Base-by-base conservation (phyloP, 169 alveolate species). In the Neospora caninum region DNA sequence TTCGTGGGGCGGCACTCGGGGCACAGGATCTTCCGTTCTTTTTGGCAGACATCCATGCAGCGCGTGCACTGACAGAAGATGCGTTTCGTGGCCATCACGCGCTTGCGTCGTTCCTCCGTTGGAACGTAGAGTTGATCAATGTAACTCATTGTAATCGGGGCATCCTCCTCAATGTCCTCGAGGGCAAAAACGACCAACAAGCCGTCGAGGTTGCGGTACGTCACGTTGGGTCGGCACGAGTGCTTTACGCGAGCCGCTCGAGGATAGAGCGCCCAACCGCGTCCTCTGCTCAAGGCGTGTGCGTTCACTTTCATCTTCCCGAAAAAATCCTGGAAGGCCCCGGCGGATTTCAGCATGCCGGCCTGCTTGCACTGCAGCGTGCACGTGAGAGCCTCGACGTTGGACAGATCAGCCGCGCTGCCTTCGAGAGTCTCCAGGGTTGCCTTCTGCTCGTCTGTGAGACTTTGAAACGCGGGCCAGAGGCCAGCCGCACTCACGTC, bases 121-220 rank as follows among this genome's bases (percentile, higher is more conserved):
- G 95, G 69, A 39, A 91, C 38, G 88, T 92, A 92, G 0, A 92
- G 95, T 92, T 92, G 95, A 39, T 92, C 95, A 25, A 92, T 84
- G 64, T 92, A 92, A 18, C 92, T 64, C 95, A 92, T 92, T 70
- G 92, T 34, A 27, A 92, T 58, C 42, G 29, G 54, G 86, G 73
- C 92, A 13, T 67, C 92, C 42, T 29, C 78, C 13, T 86, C 58
- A n/a, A 92, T 92, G 43, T 92, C 95, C 31, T 91, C 88, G 39
- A 91, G 70, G 54, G 95, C 95, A 42, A 92, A 92, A 58, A 82
- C 83, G 20, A 92, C 95, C 88, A 92, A 58, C 16, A 92, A 92
- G 54, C 95, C 95, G 34, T 92, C 95, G 73, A 92, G 73, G 92
- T 92, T 92, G 43, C 95, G 86, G 92, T 92, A 92, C 67, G 95